Base-by-base conservation (phyloP, 805 yeast species). In the Pichia gijzeniarum region DNA sequence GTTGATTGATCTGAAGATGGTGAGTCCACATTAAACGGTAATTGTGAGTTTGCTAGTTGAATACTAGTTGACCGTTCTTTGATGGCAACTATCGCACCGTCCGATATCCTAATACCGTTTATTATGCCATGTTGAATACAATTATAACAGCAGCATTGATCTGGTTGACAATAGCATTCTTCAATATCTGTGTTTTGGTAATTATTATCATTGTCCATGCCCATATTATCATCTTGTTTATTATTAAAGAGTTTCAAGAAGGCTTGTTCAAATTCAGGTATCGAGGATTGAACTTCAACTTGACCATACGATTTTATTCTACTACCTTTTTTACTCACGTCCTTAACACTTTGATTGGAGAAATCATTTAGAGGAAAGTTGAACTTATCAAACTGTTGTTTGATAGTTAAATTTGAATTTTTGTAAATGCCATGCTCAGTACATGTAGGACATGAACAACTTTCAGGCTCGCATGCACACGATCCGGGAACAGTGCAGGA, bases 401-500 rank as follows among this genome's bases (percentile, higher is more conserved):
- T 49, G 2, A 50, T 21, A 2, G 48, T 44, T 19, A 51, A 27
- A 10, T 48, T 43, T 13, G 50, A 37, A 22, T 44, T 38, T 36
- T 36, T 52, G 8, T 30, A 35, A 17, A 35, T 22, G 30, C 49
- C 50, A 45, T 65, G 70, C 5, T 55, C 67, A 14, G 53, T 44
- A 46, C 70, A 65, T 5, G 47, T 58, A 14, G 53, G 57, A 50
- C 70, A 65, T 5, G 49, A 39, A 52, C 70, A 65, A 13, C 49
- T 42, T 17, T 50, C 60, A 3, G 63, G 61, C 7, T 56, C 62
- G 49, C 69, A 65, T 8, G 54, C 40, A 49, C 69, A 65, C 1
- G 66, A 53, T 1, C 68, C 69, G 0, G 67, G 65, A 20, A 63
- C 61, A 5, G 63, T 53, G 44, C 68, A 64, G 0, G 65, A 45